These are phyloP conservation scores for Komagataella mondaviorum DNA, from an alignment of 805 yeast species.

Conservation along the genomic window DNA sequence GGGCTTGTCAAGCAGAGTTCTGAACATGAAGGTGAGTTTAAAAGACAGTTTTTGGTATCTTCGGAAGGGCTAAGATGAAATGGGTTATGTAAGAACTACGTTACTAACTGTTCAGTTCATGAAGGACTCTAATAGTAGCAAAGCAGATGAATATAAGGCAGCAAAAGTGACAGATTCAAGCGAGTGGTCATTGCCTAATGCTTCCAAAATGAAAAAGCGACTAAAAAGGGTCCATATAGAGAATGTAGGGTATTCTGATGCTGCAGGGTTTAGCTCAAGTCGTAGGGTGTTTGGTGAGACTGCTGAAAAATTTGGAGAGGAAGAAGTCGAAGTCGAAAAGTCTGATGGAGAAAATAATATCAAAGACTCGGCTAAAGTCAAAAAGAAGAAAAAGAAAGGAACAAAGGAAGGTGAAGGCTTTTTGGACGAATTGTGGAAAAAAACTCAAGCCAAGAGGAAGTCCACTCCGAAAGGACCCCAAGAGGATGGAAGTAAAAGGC, in stretches of 20 bases:
- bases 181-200: constrained; percentile 30
- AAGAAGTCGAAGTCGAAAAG: neutral
- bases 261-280: constrained; percentile 3
- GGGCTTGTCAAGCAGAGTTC: constrained; percentile 49
- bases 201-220: constrained; percentile 4
- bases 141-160: constrained; percentile 18
- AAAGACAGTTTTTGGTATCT: neutral
- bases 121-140: constrained; percentile 27
- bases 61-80: neutral
- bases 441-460: neutral
- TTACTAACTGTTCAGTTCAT: constrained; percentile 24
- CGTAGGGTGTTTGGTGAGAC: constrained; percentile 3
- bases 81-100: neutral
- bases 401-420: neutral
- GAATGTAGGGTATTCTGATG: neutral
- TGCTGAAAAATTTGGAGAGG: constrained; percentile 4
- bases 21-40: constrained; percentile 53
- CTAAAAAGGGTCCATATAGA: constrained; percentile 1
- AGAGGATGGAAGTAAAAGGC: neutral
- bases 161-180: constrained; percentile 27
- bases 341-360: neutral
- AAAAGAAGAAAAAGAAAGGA: constrained; percentile 1
- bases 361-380: neutral
- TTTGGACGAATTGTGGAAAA: neutral
- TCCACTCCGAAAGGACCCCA: neutral